Percentiles rank a stretch among this genome's conserved stretches.
Evolutionary conservation across 2,329 filamentous ascomycete genomes (phyloP).

Genomic region (Emergomyces orientalis): DNA sequence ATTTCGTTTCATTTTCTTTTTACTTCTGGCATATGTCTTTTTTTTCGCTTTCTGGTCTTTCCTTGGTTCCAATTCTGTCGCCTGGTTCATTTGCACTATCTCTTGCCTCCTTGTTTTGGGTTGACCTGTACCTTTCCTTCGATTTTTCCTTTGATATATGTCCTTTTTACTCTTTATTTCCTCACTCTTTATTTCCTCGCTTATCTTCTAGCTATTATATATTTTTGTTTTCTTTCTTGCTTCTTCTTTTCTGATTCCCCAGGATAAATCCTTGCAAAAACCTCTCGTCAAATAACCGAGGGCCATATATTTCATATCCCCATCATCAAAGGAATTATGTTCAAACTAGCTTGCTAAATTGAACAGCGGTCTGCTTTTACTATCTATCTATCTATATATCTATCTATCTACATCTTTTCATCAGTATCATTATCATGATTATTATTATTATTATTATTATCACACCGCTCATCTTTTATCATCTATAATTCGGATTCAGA

Average conservation of each 20-base stretch:
- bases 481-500: not conserved
- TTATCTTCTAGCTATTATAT: no score
- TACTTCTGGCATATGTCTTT: not conserved
- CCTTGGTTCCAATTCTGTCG: not conserved
- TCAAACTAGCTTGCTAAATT: slow-evolving; percentile 3
- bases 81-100: not conserved
- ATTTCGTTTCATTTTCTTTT: not conserved
- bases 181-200: not conserved
- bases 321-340: not conserved
- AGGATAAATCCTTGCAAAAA: not conserved
- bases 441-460: not conserved
- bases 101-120: not conserved
- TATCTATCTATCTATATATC: not conserved
- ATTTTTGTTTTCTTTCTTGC: not conserved
- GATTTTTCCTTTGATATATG: not conserved
- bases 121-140: not conserved
- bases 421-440: not conserved
- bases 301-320: not conserved
- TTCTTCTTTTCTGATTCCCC: not conserved
- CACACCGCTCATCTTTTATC: not conserved
- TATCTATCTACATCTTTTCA: not conserved
- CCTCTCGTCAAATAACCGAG: not conserved
- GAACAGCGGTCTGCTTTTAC: slow-evolving; percentile 4
- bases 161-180: not conserved
- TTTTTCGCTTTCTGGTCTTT: not conserved